These are phyloP conservation scores for Cercophora sp. DNA, from an alignment of 495 filamentous ascomycete species.

Conservation along the genomic window DNA sequence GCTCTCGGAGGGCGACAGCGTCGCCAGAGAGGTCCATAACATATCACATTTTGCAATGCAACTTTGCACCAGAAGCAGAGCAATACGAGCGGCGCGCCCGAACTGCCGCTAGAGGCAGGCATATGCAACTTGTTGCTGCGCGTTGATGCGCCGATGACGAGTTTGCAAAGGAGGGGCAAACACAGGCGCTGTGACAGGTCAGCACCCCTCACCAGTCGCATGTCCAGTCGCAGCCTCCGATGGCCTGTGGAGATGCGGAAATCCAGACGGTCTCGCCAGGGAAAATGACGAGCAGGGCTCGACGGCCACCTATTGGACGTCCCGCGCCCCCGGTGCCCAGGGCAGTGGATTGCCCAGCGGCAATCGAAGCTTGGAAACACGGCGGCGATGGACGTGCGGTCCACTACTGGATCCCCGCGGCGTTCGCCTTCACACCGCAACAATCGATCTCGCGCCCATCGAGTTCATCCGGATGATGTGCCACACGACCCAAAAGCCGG, in stretches of 20 bases:
- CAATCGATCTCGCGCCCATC: not conserved
- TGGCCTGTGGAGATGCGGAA: not conserved
- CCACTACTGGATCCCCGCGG: slow-evolving; percentile 7
- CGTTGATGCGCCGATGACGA: not conserved
- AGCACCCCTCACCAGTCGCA: too few species aligned
- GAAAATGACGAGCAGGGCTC: slow-evolving; percentile 4
- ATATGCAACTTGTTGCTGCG: not conserved
- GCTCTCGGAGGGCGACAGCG: not conserved
- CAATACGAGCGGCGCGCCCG: slow-evolving; percentile 4
- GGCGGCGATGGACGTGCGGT: slow-evolving; percentile 6
- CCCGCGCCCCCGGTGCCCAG: slow-evolving; percentile 7
- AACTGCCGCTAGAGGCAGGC: not conserved
- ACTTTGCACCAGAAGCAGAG: too few species aligned
- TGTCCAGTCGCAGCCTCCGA: not conserved
- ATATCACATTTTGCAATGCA: slow-evolving; percentile 6
- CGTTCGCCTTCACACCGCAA: slow-evolving; percentile 8
- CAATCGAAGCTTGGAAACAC: slow-evolving; percentile 9
- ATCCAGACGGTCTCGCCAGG: not conserved
- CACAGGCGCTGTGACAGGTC: too few species aligned
- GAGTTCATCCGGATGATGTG: slow-evolving; percentile 7
- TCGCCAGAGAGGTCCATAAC: not conserved
- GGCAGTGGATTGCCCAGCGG: slow-evolving; percentile 15
- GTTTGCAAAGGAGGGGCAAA: not conserved
- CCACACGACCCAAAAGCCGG: not conserved
- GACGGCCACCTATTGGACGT: slow-evolving; percentile 5